phyloP scores from a whole-genome alignment of 441 rosid genomes.

The Mallotus japonicus region DNA sequence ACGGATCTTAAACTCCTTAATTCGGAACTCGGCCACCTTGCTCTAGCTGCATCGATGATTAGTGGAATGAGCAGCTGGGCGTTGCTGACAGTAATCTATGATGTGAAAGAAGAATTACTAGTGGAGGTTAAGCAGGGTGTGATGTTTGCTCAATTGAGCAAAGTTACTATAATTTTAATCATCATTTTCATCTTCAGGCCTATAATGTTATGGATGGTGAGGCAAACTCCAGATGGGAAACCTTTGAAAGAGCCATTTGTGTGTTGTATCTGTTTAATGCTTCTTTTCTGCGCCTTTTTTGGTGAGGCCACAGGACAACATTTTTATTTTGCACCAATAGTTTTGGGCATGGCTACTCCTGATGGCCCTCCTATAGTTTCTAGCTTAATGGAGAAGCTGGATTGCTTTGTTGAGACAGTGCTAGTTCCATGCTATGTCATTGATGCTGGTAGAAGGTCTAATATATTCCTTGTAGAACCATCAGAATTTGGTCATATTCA shows the following conservation, averaged over 20 bases:
- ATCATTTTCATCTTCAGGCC: conserved; percentile 35
- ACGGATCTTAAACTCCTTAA: conserved; percentile 47
- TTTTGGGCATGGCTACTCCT: conserved; percentile 43
- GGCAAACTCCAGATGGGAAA: conserved; percentile 45
- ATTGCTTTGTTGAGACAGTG: conserved; percentile 32
- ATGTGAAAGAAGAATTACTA: neutral
- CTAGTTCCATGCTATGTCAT: conserved; percentile 41
- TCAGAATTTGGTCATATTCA: conserved; percentile 12
- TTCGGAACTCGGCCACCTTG: conserved; percentile 53
- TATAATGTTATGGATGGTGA: conserved; percentile 42
- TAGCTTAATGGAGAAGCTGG: conserved; percentile 36
- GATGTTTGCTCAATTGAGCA: neutral
- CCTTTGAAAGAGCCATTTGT: conserved; percentile 37
- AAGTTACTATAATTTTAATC: conserved; percentile 10
- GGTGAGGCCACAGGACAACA: conserved; percentile 30
- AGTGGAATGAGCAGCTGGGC: conserved; percentile 32
- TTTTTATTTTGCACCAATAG: conserved; percentile 32
- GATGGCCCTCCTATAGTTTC: conserved; percentile 34
- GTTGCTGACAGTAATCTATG: neutral
- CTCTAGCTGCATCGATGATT: conserved; percentile 46
- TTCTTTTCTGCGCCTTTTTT: conserved; percentile 26
- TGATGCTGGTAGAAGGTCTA: conserved; percentile 29
- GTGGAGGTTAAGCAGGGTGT: neutral
- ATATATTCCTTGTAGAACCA: conserved; percentile 11
- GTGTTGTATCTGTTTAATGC: conserved; percentile 23